Base-by-base conservation (phyloP, 2,329 filamentous ascomycete genomes). In the Xylaria arbuscula region DNA sequence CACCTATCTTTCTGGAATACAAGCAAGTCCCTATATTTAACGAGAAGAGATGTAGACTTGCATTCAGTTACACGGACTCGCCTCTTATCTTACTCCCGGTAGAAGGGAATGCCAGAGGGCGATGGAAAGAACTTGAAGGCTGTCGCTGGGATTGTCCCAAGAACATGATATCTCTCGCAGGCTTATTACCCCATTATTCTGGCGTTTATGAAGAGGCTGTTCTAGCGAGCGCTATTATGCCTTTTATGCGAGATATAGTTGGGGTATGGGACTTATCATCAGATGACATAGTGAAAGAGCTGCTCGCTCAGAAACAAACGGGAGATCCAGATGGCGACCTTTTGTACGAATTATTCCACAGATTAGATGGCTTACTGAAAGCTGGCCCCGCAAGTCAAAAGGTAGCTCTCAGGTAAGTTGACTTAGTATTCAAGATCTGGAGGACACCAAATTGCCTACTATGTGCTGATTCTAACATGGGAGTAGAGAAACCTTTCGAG, bases 401-500 rank as follows among this genome's bases (percentile, higher is more conserved):
- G 42, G n/a, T 6, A 3, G 7, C 32, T 32, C 13, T 64, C 22
- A 51, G 45, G 62, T 64, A 45, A 64, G 62, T 58, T 55, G 7
- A 10, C 34, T 22, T 40, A 0, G 48, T 51, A n/a, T n/a, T n/a
- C n/a, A n/a, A n/a, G n/a, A n/a, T n/a, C n/a, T n/a, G n/a, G n/a
- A n/a, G n/a, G n/a, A n/a, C n/a, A n/a, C n/a, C n/a, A n/a, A n/a
- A n/a, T n/a, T n/a, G n/a, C 15, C n/a, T 10, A 3, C n/a, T n/a
- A 34, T 40, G 6, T 15, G 15, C 7, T 15, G 3, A 3, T 56
- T 3, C 36, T 59, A 22, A 55, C 47, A n/a, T 45, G 32, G 13
- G 11, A 11, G 55, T 54, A 73, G 72, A 58, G 22, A 64, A 17
- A 32, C 3, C 3, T 72, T 74, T 64, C 32, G 65, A 32, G 53